These are phyloP conservation scores for Rhodocollybia butyracea DNA, from an alignment of 768 basidiomycete species.

Conservation along the genomic window DNA sequence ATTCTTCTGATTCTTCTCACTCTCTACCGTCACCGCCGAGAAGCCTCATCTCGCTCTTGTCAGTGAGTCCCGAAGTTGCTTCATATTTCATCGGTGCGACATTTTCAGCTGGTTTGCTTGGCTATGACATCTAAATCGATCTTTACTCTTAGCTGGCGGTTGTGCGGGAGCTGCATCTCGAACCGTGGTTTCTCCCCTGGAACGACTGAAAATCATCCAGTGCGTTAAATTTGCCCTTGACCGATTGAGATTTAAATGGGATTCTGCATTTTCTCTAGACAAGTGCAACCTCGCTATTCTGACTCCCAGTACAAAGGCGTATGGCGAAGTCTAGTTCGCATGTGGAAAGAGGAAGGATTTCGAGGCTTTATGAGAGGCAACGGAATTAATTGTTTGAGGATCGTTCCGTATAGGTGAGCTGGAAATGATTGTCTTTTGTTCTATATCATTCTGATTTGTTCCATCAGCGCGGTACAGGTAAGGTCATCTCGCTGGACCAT, in stretches of 20 bases:
- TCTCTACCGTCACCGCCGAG: slow-evolving; percentile 11
- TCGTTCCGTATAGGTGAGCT: slow-evolving; percentile 78
- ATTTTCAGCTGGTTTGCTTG: no score
- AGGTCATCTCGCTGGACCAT: neutral
- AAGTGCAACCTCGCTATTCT: slow-evolving; percentile 76
- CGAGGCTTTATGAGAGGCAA: slow-evolving; percentile 94
- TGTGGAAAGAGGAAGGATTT: slow-evolving; percentile 94
- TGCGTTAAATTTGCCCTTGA: slow-evolving; percentile 27
- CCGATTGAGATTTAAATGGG: slow-evolving; percentile 1
- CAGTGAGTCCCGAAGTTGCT: slow-evolving; percentile 30
- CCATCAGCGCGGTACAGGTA: slow-evolving; percentile 57
- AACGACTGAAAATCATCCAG: slow-evolving; percentile 96
- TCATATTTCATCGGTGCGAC: slow-evolving; percentile 44
- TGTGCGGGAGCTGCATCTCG: slow-evolving; percentile 70
- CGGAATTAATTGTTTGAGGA: slow-evolving; percentile 85
- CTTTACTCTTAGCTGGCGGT: slow-evolving; percentile 41
- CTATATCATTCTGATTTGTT: neutral
- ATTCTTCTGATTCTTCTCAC: slow-evolving; percentile 9
- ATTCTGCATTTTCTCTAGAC: slow-evolving; percentile 42
- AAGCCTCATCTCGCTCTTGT: slow-evolving; percentile 21
- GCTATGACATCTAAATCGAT: no score
- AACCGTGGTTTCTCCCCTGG: slow-evolving; percentile 90
- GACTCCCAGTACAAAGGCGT: slow-evolving; percentile 78
- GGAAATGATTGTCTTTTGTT: slow-evolving; percentile 3
- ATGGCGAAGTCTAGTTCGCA: slow-evolving; percentile 77